Evolutionary conservation across 2,329 filamentous ascomycete species (phyloP).

Genomic region (Penicillium sp.): DNA sequence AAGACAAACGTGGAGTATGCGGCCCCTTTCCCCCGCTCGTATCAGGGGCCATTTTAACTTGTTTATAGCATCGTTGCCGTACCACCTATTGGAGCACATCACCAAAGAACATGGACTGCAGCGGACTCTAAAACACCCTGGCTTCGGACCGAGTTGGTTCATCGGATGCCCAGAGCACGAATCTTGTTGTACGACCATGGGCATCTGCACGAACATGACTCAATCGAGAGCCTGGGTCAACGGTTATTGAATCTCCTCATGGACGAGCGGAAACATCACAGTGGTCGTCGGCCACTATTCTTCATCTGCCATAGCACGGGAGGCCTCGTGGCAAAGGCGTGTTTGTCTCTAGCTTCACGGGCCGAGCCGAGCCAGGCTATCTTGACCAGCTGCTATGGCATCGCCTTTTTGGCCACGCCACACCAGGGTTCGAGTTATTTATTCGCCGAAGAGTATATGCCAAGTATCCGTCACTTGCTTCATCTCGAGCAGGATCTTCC

Average conservation of each 20-base stretch:
- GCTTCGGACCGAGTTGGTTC: constrained; percentile 25
- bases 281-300: constrained; percentile 51
- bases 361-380: constrained; percentile 38
- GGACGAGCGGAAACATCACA: constrained; percentile 20
- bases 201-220: constrained; percentile 24
- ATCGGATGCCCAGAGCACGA: constrained; percentile 24
- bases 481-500: constrained; percentile 55
- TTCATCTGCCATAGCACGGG: constrained; percentile 64
- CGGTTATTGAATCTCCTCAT: constrained; percentile 26
- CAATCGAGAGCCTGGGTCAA: constrained; percentile 27
- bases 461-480: constrained; percentile 55
- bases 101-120: constrained; percentile 28
- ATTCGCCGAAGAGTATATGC: constrained; percentile 57
- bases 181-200: constrained; percentile 33
- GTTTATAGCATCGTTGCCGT: constrained; percentile 33
- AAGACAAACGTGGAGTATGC: constrained; percentile 31
- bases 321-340: constrained; percentile 60
- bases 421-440: constrained; percentile 65
- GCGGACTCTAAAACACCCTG: constrained; percentile 23
- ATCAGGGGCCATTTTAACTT: neutral
- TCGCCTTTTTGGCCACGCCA: constrained; percentile 62
- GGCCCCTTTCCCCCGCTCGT: neutral
- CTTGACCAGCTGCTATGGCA: constrained; percentile 58
- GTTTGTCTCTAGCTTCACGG: constrained; percentile 44
- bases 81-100: constrained; percentile 37